phyloP scores from a whole-genome alignment of 2,329 filamentous ascomycete genomes.

The Pestalotiopsis sp. region DNA sequence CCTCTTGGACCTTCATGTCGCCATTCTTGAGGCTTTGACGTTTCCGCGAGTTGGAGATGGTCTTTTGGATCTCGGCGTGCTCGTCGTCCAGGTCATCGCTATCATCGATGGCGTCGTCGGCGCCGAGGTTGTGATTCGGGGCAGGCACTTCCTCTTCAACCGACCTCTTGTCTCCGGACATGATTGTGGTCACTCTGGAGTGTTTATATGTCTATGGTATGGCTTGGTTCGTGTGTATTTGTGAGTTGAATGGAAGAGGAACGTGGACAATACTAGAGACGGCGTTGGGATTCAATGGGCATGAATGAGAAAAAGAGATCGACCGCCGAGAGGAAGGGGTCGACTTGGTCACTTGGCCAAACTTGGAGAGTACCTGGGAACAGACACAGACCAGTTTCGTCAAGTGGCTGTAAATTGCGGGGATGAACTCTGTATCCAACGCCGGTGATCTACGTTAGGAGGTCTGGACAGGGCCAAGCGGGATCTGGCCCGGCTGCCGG shows the following conservation, averaged over 20 bases:
- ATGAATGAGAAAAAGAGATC: neutral
- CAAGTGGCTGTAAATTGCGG: slow-evolving; percentile 3
- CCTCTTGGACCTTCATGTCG: slow-evolving; percentile 41
- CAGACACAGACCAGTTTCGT: neutral
- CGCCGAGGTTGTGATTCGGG: slow-evolving; percentile 8
- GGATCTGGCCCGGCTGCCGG: neutral
- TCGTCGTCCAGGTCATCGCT: slow-evolving; percentile 41
- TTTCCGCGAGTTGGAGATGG: slow-evolving; percentile 41
- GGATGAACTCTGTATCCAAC: neutral
- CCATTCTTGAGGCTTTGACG: slow-evolving; percentile 32
- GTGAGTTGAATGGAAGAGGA: neutral
- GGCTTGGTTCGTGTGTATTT: neutral
- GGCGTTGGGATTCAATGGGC: neutral
- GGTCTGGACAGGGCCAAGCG: neutral
- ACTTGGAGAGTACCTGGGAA: neutral
- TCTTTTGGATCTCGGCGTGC: slow-evolving; percentile 39
- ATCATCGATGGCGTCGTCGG: slow-evolving; percentile 41
- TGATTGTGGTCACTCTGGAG: neutral
- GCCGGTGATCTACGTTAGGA: slow-evolving; percentile 1
- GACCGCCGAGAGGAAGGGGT: no score
- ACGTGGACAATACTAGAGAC: neutral
- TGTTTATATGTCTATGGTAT: no score
- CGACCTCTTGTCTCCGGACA: slow-evolving; percentile 5
- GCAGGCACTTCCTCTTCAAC: neutral
- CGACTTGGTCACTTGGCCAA: no score